Base-by-base conservation (phyloP, 139 green algal species). In the Nannochloris sp. region DNA sequence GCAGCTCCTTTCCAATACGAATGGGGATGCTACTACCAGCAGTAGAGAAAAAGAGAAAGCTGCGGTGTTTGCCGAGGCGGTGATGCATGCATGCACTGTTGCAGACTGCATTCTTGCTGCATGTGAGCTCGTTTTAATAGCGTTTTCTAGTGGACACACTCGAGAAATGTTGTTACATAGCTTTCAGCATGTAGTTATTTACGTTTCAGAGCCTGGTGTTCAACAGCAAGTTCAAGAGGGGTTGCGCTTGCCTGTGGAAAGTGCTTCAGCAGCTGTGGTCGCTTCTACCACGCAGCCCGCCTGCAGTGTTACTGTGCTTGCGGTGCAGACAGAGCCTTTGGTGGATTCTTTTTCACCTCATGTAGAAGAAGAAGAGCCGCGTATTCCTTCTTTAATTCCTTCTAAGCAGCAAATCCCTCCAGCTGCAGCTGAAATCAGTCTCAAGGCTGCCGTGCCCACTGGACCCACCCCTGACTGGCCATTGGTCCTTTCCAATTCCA, bases 81-180 rank as follows among this genome's bases (percentile, higher is more conserved):
- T 65, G 15, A 8, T 55, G 25, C 33, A 64, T 10, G 71, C 66
- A 1, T 39, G 27, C 0, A 27, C 15, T 4, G n/a, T 24, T 24
- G 60, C 71, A 13, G 61, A 71, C 37, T 80, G 70, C 6, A 13
- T 81, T 55, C 64, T 81, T 47, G 70, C 66, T 3, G 53, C 59
- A 1, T 24, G 60, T 7, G 57, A 62, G 23, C 65, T 74, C 32
- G 36, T 75, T 4, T 9, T 59, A 19, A 10, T 34, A 9, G 8
- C 48, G 9, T 12, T 59, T 9, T 19, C 9, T 9, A 9, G 12
- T 45, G 37, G 9, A 45, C n/a, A 6, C 4, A 33, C 13, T 0
- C 12, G 23, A 3, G 30, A 13, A 1, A 75, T 82, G 38, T 65
- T 70, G 0, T 37, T 64, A 25, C 6, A 58, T 31, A 32, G 10